phyloP scores from a whole-genome alignment of 768 basidiomycete species.

The Neoboletus brunneissimus region DNA sequence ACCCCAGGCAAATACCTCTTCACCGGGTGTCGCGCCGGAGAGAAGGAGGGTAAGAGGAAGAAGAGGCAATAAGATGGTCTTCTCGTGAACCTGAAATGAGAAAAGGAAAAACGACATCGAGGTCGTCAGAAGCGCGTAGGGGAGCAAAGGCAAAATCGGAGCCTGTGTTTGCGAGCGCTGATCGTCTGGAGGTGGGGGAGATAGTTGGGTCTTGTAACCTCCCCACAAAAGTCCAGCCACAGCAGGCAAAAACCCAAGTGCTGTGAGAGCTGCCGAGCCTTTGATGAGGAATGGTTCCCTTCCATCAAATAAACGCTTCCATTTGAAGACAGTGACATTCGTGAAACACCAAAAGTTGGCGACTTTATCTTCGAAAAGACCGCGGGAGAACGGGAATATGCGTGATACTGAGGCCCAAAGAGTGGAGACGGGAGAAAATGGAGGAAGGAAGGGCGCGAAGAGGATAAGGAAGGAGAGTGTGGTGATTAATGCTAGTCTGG shows the following conservation, averaged over 20 bases:
- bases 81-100: slow-evolving; percentile 97
- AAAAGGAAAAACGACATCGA: slow-evolving; percentile 95
- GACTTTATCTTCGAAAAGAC: slow-evolving; percentile 93
- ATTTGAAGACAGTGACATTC: slow-evolving; percentile 79
- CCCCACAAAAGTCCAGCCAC: slow-evolving; percentile 45
- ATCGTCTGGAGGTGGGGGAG: neutral
- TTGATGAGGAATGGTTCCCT: slow-evolving; percentile 56
- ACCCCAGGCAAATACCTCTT: slow-evolving; percentile 31
- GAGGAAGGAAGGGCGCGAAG: slow-evolving; percentile 78
- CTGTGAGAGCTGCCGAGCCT: slow-evolving; percentile 64
- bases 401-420: slow-evolving; percentile 69
- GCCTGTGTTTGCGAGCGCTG: slow-evolving; percentile 31
- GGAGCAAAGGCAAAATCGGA: slow-evolving; percentile 66
- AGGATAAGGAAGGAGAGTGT: slow-evolving; percentile 60
- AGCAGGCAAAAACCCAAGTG: slow-evolving; percentile 65
- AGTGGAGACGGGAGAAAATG: slow-evolving; percentile 48
- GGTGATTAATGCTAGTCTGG: slow-evolving; percentile 64
- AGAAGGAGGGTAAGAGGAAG: slow-evolving; percentile 81
- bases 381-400: slow-evolving; percentile 90
- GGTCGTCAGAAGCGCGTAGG: slow-evolving; percentile 74
- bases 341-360: slow-evolving; percentile 98
- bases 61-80: slow-evolving; percentile 83
- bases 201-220: slow-evolving; percentile 32
- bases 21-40: slow-evolving; percentile 38
- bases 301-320: slow-evolving; percentile 45